Evolutionary conservation across 208 protist genomes (phyloP), one percentile per base, ranked within the genome.

Genomic region (Wallacemonas sp.): DNA sequence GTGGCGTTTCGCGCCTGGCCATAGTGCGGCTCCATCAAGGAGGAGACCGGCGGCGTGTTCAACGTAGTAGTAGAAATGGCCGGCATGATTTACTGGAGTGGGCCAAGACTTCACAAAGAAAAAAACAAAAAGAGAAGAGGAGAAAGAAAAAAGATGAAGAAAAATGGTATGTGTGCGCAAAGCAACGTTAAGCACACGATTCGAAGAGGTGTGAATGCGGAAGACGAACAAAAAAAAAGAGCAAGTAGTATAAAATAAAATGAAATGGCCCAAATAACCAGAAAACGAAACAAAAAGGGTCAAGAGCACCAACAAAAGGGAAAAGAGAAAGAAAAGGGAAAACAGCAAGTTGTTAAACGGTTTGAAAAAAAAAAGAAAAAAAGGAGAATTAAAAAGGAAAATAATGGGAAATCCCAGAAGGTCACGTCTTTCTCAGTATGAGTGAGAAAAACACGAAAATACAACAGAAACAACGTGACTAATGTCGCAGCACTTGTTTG

Each of bases 161-260:
- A 63, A n/a, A 38, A n/a, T n/a, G n/a, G n/a, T n/a, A n/a, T n/a
- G n/a, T n/a, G n/a, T n/a, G n/a, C n/a, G n/a, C n/a, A n/a, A n/a
- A n/a, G n/a, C n/a, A n/a, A n/a, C n/a, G n/a, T n/a, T n/a, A n/a
- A n/a, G n/a, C n/a, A n/a, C n/a, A 58, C 9, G 42, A 19, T 28
- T 2, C 30, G 24, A 9, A 41, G 53, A 5, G 19, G 19, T 55
- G 15, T 27, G 9, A 70, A 4, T 41, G 22, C 2, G 36, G 44
- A 61, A 45, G 47, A 45, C 30, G 58, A 63, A 67, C 61, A 42
- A 49, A 60, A 63, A 58, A 49, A 45, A 15, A 41, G 21, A 30
- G 22, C 5, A 31, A 21, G 5, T 11, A 39, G 30, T 39, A n/a
- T 49, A 26, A 49, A 49, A 49, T 19, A 19, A 24, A 14, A 2